These are phyloP conservation scores for Mortierella hygrophila DNA, from an alignment of 192 early-diverging fungal genomes.

Conservation along the genomic window DNA sequence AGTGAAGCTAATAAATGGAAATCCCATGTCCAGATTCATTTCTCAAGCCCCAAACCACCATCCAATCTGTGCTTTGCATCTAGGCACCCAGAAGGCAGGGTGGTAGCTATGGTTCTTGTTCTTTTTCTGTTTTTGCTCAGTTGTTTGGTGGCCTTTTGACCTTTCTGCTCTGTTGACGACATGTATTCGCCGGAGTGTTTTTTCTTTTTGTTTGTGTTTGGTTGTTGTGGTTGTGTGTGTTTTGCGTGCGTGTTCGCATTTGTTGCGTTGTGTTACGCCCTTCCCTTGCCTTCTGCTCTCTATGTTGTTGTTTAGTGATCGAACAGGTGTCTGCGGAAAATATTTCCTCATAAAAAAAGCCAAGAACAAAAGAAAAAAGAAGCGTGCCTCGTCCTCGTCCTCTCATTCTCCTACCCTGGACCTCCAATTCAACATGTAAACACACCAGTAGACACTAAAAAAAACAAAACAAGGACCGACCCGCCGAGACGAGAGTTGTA, in stretches of 20 bases:
- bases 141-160: too few relatives aligned
- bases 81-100: too few relatives aligned
- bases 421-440: background rate
- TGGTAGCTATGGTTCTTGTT: too few relatives aligned
- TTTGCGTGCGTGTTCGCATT: background rate
- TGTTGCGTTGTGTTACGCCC: background rate
- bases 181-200: too few relatives aligned
- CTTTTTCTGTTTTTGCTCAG: too few relatives aligned
- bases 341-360: conserved; percentile 5
- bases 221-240: background rate
- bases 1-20: too few relatives aligned
- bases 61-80: too few relatives aligned
- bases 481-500: background rate
- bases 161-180: too few relatives aligned
- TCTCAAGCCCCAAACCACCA: too few relatives aligned
- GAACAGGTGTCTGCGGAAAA: conserved; percentile 21
- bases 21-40: too few relatives aligned
- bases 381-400: background rate
- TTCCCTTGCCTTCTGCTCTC: background rate
- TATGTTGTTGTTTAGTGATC: background rate
- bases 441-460: background rate
- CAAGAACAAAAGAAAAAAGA: background rate
- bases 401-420: background rate
- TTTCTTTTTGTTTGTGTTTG: background rate
- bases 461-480: too few relatives aligned